Percentiles rank a stretch among this genome's conserved stretches.
These are phyloP conservation scores for Paxillus involutus DNA, from an alignment of 768 basidiomycete species.

Conservation along the genomic window DNA sequence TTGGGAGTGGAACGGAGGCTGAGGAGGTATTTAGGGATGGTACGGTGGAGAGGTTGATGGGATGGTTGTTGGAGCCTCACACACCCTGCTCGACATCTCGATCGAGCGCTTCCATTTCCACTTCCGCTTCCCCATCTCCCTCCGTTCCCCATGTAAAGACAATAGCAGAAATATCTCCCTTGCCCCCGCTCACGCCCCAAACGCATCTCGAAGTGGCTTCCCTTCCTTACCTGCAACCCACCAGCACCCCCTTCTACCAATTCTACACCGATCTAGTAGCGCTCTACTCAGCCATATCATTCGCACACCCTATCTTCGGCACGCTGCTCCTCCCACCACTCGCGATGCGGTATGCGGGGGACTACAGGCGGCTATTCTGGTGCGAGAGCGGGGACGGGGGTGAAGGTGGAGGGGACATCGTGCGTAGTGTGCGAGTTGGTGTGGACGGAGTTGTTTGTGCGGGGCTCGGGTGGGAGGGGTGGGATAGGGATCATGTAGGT, in stretches of 20 bases:
- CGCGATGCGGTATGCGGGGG: conserved; percentile 71
- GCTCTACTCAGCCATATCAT: conserved; percentile 90
- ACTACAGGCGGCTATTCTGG: conserved; percentile 87
- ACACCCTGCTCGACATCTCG: conserved; percentile 27
- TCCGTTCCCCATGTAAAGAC: neutral
- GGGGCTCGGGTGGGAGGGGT: neutral
- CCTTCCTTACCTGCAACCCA: conserved; percentile 52
- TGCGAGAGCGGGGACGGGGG: conserved; percentile 66
- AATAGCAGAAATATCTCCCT: neutral
- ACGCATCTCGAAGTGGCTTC: conserved; percentile 53
- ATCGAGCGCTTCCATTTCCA: conserved; percentile 36
- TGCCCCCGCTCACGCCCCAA: conserved; percentile 11
- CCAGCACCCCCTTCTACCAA: conserved; percentile 83
- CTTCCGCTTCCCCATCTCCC: conserved; percentile 48
- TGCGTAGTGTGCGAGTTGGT: conserved; percentile 57
- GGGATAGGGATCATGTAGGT: neutral
- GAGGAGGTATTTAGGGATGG: conserved; percentile 83
- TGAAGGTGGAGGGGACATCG: conserved; percentile 8
- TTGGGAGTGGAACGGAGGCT: conserved; percentile 28
- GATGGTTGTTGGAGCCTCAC: conserved; percentile 56
- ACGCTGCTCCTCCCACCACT: conserved; percentile 74
- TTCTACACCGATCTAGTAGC: conserved; percentile 90
- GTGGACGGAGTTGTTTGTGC: conserved; percentile 48
- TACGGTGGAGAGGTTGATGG: conserved; percentile 59
- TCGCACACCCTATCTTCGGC: conserved; percentile 75